Base-by-base conservation (phyloP, 2,329 filamentous ascomycete species). In the Anthostomella pinea region DNA sequence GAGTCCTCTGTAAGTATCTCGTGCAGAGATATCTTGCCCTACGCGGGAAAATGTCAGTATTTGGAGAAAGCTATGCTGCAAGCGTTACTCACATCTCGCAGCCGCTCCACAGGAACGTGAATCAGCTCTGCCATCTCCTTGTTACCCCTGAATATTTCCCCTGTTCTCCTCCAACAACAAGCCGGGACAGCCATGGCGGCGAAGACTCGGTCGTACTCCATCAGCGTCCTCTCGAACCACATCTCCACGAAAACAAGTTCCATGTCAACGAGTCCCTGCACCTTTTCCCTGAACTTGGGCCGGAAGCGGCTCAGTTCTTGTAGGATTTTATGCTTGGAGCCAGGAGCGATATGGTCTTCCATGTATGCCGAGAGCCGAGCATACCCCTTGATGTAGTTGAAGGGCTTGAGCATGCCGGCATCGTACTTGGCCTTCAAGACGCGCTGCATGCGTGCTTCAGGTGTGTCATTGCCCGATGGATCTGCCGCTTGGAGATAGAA, bases 121-220 rank as follows among this genome's bases (percentile, higher is more conserved):
- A 98, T 91, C 39, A 98, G 72, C 64, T 97, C 88, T 6, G 93
- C 93, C 91, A 98, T 98, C 65, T 98, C 93, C 58, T 95, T 95
- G 62, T 98, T 98, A 0, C 91, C 93, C 48, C 93, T 76, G 60
- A 95, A 97, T 30, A 98, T 97, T 68, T 98, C 93, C 8, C 93
- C 93, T 0, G 93, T 98, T 56, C 93, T 77, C 54, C 93, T 77
- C 93, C 93, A 98, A 61, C 91, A 95, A 64, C 93, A 98, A 10
- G 93, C 93, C 0, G 93, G 93, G 45, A 98, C 91, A 2, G 93
- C 93, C 93, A 98, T 98, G 61, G 89, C 95, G 2, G 93, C 93
- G 68, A 98, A 98, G 2, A 98, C 90, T 20, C 93, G 87, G 57
- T 98, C 93, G 55, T 97, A 97, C 59, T 97, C 93, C 85, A 97